Evolutionary conservation across 129 eudicot species (phyloP).

Genomic region (Chrysanthemum lavandulifolium): DNA sequence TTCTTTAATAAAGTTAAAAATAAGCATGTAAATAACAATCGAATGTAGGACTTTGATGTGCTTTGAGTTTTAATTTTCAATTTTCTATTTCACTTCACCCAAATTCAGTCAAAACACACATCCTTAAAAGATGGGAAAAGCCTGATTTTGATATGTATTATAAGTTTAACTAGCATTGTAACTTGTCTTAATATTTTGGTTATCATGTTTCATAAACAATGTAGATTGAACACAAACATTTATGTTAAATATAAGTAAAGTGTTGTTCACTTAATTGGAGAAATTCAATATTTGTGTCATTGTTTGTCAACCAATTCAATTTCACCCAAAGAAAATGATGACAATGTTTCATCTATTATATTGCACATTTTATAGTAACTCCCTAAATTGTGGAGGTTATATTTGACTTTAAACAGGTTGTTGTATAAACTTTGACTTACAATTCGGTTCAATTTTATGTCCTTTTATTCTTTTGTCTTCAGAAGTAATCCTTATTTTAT

Average conservation of each 20-base stretch:
- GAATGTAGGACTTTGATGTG: not conserved
- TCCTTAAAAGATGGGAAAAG: not conserved
- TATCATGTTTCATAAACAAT: too few relatives aligned
- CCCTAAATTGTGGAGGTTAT: constrained; percentile 17
- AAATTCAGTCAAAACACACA: not conserved
- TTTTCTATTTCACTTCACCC: not conserved
- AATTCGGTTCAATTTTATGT: constrained; percentile 8
- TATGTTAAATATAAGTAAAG: too few relatives aligned
- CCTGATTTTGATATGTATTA: not conserved
- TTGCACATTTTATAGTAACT: not conserved
- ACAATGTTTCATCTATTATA: too few relatives aligned
- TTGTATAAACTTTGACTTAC: constrained; percentile 19
- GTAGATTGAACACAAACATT: too few relatives aligned
- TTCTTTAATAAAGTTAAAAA: constrained; percentile 14
- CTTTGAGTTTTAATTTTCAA: not conserved
- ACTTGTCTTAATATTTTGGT: too few relatives aligned
- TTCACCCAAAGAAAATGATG: too few relatives aligned
- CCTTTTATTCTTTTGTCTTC: not conserved
- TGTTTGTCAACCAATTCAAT: too few relatives aligned
- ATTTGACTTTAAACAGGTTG: constrained; percentile 15
- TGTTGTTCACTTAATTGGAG: too few relatives aligned
- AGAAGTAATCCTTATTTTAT: not conserved
- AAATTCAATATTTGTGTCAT: too few relatives aligned
- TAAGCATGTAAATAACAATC: not conserved
- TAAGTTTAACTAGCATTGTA: too few relatives aligned